phyloP scores from a whole-genome alignment of 805 yeast species.

The Suhomyces vadensis region DNA sequence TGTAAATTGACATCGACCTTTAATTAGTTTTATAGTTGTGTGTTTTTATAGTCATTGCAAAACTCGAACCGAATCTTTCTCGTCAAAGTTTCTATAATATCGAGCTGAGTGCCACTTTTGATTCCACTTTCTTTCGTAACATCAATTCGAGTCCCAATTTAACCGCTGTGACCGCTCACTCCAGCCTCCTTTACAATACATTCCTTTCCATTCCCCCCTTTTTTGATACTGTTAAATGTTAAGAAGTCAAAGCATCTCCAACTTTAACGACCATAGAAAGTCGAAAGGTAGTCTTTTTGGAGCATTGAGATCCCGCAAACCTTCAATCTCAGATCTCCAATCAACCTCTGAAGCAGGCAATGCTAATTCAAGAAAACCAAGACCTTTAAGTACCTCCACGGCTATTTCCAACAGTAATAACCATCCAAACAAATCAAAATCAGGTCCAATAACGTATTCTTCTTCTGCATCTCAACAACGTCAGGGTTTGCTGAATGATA shows the following conservation, averaged over 20 bases:
- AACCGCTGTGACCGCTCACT: too few species aligned
- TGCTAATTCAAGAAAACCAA: slow-evolving; percentile 10
- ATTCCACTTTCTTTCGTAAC: background rate
- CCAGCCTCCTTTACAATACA: background rate
- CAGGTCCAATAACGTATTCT: slow-evolving; percentile 1
- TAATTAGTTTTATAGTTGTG: background rate
- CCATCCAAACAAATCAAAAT: background rate
- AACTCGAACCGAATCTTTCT: background rate
- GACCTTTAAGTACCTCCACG: slow-evolving; percentile 19
- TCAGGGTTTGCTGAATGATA: slow-evolving; percentile 4
- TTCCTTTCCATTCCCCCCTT: background rate
- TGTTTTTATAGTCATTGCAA: background rate
- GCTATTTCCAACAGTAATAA: slow-evolving; percentile 5
- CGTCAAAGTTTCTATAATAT: background rate
- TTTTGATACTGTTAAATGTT: slow-evolving; percentile 17
- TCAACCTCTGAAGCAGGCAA: background rate
- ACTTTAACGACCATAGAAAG: slow-evolving; percentile 20
- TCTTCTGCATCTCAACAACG: slow-evolving; percentile 6
- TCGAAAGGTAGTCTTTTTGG: slow-evolving; percentile 15
- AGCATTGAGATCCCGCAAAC: slow-evolving; percentile 17
- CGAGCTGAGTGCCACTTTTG: background rate
- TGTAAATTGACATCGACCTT: background rate
- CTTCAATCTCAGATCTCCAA: slow-evolving; percentile 9
- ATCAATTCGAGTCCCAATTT: too few species aligned
- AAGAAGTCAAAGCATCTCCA: slow-evolving; percentile 28